Evolutionary conservation across 768 basidiomycete genomes (phyloP).

Genomic region (Suillus subluteus): DNA sequence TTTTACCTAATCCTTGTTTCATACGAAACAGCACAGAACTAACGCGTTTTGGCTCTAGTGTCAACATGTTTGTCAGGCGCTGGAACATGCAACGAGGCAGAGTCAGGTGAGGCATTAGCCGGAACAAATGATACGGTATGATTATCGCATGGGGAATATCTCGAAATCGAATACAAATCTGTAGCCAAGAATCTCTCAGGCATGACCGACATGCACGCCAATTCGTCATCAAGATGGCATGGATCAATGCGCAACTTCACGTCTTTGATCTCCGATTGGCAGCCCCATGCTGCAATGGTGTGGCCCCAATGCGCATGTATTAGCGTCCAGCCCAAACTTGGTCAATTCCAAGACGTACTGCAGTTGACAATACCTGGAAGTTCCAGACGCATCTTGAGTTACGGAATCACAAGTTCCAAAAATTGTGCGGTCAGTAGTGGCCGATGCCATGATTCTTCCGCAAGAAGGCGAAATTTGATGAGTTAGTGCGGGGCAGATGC

Average conservation of each 20-base stretch:
- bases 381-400: constrained; percentile 20
- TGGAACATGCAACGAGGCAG: constrained; percentile 6
- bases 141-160: constrained; percentile 7
- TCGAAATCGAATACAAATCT: not conserved
- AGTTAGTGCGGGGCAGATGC: constrained; percentile 9
- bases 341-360: not conserved
- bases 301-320: not conserved
- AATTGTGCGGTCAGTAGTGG: constrained; percentile 18
- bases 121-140: not conserved
- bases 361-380: constrained; percentile 14
- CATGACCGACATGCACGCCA: constrained; percentile 3
- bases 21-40: not conserved
- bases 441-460: constrained; percentile 14
- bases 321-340: not conserved
- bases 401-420: constrained; percentile 20
- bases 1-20: not conserved
- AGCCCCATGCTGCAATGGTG: not conserved
- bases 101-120: constrained; percentile 9
- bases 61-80: not conserved
- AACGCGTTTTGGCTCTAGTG: not conserved
- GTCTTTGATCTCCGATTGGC: not conserved
- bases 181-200: constrained; percentile 6
- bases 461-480: constrained; percentile 10
- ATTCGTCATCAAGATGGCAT: not conserved
- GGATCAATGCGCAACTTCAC: constrained; percentile 6